phyloP scores from a whole-genome alignment of 202 grass and related monocot species.

The Elaeis oleifera region DNA sequence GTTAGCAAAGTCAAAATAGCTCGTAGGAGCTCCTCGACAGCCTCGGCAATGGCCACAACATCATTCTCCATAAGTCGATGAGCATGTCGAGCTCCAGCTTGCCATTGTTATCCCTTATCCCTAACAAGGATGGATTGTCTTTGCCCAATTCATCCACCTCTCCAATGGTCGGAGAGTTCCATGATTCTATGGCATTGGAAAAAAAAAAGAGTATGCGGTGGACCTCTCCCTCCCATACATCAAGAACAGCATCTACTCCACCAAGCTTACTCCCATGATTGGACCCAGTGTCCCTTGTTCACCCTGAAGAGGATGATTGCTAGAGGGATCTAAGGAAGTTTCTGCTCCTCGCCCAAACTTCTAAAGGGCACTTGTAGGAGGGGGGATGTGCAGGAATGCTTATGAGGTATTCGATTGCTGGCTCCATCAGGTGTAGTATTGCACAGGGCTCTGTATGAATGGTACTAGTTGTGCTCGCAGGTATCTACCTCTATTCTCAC shows the following conservation, averaged over 20 bases:
- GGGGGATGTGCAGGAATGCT: conserved; percentile 5
- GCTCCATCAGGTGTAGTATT: conserved; percentile 12
- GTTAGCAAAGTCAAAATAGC: conserved; percentile 19
- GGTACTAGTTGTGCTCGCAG: background rate
- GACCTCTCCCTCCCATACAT: conserved; percentile 7
- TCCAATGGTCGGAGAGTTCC: background rate
- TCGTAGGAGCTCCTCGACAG: conserved; percentile 41
- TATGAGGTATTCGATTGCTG: conserved; percentile 10
- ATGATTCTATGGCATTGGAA: background rate
- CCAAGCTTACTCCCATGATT: conserved; percentile 10
- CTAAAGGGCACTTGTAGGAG: conserved; percentile 4
- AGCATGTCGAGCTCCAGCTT: background rate
- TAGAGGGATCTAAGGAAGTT: conserved; percentile 7
- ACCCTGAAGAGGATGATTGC: conserved; percentile 3
- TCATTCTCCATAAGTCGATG: background rate
- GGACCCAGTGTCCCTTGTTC: conserved; percentile 14
- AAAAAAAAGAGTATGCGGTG: conserved; percentile 13
- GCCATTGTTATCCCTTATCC: background rate
- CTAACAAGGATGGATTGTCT: background rate
- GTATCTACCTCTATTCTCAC: background rate
- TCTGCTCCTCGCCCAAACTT: conserved; percentile 11
- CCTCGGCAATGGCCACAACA: background rate
- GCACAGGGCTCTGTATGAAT: conserved; percentile 3
- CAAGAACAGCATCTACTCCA: conserved; percentile 10
- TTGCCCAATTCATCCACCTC: background rate